phyloP scores from a whole-genome alignment of 169 alveolate genomes.

The Cryptosporidium felis region DNA sequence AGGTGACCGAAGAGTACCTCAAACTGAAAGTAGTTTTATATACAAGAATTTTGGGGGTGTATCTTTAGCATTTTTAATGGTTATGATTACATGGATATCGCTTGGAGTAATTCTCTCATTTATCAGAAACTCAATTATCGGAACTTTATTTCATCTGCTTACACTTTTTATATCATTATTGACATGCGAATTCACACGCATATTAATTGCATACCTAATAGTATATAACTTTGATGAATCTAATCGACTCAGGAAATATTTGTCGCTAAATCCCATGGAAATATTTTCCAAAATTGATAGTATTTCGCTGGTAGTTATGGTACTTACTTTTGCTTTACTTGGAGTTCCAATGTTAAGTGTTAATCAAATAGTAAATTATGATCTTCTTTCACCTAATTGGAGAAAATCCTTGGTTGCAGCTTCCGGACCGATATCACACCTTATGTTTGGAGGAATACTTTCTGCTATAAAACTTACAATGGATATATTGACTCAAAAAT shows the following conservation, averaged over 20 bases:
- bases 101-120: neutral
- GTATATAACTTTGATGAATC: neutral
- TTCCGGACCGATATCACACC: neutral
- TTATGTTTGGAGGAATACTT: neutral
- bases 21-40: neutral
- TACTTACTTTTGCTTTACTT: neutral
- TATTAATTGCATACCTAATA: neutral
- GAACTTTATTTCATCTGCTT: neutral
- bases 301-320: neutral
- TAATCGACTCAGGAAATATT: neutral
- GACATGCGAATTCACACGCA: neutral
- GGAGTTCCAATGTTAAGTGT: neutral
- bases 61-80: neutral
- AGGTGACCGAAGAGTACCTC: neutral
- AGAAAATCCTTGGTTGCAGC: neutral
- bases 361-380: slow-evolving; percentile 13
- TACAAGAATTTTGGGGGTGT: neutral
- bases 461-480: neutral
- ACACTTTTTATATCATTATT: slow-evolving; percentile 7
- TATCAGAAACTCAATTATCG: neutral
- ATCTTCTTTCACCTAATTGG: neutral
- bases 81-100: neutral
- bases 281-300: neutral
- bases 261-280: slow-evolving; percentile 1
- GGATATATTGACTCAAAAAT: neutral